These are phyloP conservation scores for Yamadazyma jaroonii DNA, from an alignment of 1,139 yeast species.

Conservation along the genomic window DNA sequence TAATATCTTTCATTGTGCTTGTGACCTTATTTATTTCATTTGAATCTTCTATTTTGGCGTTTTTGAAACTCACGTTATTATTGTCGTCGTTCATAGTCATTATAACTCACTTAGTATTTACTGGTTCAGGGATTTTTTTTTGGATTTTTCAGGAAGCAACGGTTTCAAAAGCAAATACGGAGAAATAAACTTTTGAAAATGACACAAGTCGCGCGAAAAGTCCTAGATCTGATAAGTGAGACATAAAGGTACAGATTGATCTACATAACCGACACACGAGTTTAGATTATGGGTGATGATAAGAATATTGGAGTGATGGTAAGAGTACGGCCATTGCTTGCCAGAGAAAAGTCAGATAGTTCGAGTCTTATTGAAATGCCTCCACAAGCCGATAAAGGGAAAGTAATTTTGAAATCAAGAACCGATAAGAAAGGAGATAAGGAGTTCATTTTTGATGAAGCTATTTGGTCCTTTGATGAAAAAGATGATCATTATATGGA, in stretches of 20 bases:
- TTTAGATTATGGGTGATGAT: background rate
- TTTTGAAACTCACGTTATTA: background rate
- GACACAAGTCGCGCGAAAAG: too few relatives aligned
- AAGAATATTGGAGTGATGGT: conserved; percentile 42
- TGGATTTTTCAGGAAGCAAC: too few relatives aligned
- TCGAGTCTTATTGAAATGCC: conserved; percentile 12
- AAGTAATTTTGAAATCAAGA: conserved; percentile 5
- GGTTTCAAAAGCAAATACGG: too few relatives aligned
- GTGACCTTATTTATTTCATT: too few relatives aligned
- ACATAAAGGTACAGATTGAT: background rate
- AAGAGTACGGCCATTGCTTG: conserved; percentile 43
- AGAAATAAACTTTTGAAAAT: too few relatives aligned
- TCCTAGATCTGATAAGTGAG: too few relatives aligned
- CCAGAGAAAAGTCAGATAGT: conserved; percentile 24
- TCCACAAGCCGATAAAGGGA: conserved; percentile 6
- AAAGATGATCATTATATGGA: conserved; percentile 34
- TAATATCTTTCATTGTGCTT: too few relatives aligned
- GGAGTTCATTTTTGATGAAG: conserved; percentile 53
- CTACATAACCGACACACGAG: background rate
- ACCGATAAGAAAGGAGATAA: conserved; percentile 11
- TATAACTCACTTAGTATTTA: too few relatives aligned
- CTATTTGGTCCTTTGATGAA: conserved; percentile 55
- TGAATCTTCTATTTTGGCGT: background rate
- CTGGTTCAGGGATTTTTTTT: too few relatives aligned
- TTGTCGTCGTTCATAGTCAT: too few relatives aligned